These are phyloP conservation scores for Talaromyces sp. DNA, from an alignment of 2,329 filamentous ascomycete genomes.

Conservation along the genomic window DNA sequence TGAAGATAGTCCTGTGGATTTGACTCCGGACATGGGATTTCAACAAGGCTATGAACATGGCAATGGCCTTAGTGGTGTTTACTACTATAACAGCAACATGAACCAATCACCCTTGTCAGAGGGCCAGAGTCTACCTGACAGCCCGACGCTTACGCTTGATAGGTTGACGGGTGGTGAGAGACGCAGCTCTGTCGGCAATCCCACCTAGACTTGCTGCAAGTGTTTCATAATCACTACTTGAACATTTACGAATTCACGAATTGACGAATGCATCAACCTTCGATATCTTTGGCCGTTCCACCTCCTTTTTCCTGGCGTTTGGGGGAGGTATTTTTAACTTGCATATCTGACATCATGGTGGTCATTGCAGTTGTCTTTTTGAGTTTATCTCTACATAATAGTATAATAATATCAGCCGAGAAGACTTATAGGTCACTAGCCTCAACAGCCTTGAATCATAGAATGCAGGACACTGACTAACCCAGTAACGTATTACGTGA, in stretches of 20 bases:
- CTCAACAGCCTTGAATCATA: no score
- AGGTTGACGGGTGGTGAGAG: neutral
- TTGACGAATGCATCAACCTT: neutral
- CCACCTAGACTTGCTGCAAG: neutral
- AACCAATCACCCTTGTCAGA: conserved; percentile 12
- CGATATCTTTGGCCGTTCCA: neutral
- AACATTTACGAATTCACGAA: conserved; percentile 21
- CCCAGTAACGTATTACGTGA: neutral
- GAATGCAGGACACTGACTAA: neutral
- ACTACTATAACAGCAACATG: neutral
- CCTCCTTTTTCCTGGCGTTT: neutral
- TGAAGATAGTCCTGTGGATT: conserved; percentile 27
- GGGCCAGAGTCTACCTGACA: conserved; percentile 11
- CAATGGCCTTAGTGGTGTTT: neutral
- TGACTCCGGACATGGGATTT: conserved; percentile 8
- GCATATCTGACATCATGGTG: neutral
- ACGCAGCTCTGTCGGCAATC: conserved; percentile 12
- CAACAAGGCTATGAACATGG: conserved; percentile 2
- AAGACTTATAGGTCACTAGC: no score
- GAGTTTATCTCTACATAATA: neutral
- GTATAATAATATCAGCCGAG: no score
- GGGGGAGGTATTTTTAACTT: neutral
- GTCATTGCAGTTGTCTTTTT: neutral
- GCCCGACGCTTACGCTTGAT: conserved; percentile 17
- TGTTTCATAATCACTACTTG: conserved; percentile 32